phyloP scores from a whole-genome alignment of 177 flowering plant species.

The Vitis hybrid region DNA sequence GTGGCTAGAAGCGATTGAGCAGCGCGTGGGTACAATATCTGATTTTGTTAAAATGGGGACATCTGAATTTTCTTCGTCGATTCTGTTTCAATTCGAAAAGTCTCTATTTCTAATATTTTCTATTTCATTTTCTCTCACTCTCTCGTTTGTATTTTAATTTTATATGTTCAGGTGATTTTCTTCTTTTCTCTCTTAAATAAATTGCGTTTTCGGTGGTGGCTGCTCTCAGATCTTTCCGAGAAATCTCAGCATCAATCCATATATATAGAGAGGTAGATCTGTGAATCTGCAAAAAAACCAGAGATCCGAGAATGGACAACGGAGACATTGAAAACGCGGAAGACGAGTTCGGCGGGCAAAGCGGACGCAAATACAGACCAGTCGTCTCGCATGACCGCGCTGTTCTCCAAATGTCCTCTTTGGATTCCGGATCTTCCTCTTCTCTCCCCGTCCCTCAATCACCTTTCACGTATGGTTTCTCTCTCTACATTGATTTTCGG shows the following conservation, averaged over 20 bases:
- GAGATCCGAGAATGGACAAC: conserved; percentile 25
- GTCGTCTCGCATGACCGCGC: conserved; percentile 77
- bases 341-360: conserved; percentile 34
- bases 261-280: too few relatives aligned
- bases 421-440: conserved; percentile 53
- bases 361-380: conserved; percentile 61
- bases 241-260: too few relatives aligned
- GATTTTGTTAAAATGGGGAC: too few relatives aligned
- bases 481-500: neutral
- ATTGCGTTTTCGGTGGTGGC: too few relatives aligned
- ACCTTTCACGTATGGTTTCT: conserved; percentile 13
- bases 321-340: conserved; percentile 52
- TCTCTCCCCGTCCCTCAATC: conserved; percentile 6
- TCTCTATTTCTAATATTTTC: neutral
- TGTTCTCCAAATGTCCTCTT: conserved; percentile 72
- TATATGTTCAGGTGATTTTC: too few relatives aligned
- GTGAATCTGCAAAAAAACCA: neutral
- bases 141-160: too few relatives aligned
- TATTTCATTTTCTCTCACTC: too few relatives aligned
- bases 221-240: too few relatives aligned
- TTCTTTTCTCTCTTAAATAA: too few relatives aligned
- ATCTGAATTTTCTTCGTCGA: neutral
- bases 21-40: too few relatives aligned
- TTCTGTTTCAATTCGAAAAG: neutral
- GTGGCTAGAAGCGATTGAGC: too few relatives aligned